phyloP scores from a whole-genome alignment of 2,329 filamentous ascomycete genomes.

The Byssothecium circinans region DNA sequence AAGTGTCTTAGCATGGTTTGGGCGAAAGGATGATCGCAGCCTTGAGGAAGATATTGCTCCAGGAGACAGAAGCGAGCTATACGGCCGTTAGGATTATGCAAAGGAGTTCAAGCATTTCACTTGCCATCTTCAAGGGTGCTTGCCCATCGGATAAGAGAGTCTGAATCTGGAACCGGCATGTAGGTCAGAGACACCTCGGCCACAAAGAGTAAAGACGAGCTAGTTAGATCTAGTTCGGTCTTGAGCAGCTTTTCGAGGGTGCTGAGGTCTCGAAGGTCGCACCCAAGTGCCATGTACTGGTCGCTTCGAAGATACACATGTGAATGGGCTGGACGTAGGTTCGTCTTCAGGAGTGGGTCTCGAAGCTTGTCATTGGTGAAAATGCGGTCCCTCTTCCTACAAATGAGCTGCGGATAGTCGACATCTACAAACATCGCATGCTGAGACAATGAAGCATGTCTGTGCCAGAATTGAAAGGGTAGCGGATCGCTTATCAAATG shows the following conservation, averaged over 20 bases:
- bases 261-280: conserved; percentile 71
- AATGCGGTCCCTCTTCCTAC: conserved; percentile 71
- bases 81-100: conserved; percentile 8
- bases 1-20: conserved; percentile 84
- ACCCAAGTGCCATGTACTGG: conserved; percentile 77
- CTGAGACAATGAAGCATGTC: conserved; percentile 62
- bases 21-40: conserved; percentile 78
- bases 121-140: conserved; percentile 67
- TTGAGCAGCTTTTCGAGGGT: conserved; percentile 63
- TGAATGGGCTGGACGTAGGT: conserved; percentile 28
- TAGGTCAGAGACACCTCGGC: conserved; percentile 92
- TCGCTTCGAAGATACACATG: conserved; percentile 54
- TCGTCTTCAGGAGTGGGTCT: conserved; percentile 34
- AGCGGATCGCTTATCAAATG: conserved; percentile 70
- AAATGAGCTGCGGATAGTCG: conserved; percentile 80
- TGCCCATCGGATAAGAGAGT: conserved; percentile 79
- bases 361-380: conserved; percentile 54
- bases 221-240: conserved; percentile 58
- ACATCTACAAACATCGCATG: conserved; percentile 76
- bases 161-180: conserved; percentile 74
- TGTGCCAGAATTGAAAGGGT: conserved; percentile 77
- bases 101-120: conserved; percentile 18
- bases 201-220: conserved; percentile 72
- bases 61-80: conserved; percentile 80
- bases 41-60: conserved; percentile 83